Percentiles rank a stretch among this genome's conserved stretches.
Conservation (phyloP, 768 basidiomycete species). For the Boletus bicolor region DNA sequence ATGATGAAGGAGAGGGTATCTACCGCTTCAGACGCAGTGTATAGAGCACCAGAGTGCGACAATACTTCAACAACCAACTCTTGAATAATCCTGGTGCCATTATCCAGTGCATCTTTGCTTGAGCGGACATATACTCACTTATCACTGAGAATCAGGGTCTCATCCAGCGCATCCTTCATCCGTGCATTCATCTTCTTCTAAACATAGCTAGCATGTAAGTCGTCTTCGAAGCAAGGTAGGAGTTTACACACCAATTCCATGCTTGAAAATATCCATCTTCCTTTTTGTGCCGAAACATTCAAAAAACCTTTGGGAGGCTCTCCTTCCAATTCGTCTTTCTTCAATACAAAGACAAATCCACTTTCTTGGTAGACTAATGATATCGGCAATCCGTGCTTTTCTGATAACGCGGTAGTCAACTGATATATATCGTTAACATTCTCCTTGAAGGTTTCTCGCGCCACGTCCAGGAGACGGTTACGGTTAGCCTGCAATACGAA, state of each 20-base stretch:
- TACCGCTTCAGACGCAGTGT: slow-evolving; percentile 89
- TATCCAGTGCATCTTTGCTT: not conserved
- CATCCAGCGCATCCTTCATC: slow-evolving; percentile 89
- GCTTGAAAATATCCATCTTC: slow-evolving; percentile 72
- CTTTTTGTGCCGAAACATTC: slow-evolving; percentile 62
- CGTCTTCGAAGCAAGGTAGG: not conserved
- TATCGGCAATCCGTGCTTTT: slow-evolving; percentile 63
- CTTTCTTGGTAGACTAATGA: slow-evolving; percentile 66
- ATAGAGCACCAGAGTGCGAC: slow-evolving; percentile 71
- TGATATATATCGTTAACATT: slow-evolving; percentile 85
- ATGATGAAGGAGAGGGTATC: not conserved
- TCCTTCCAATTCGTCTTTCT: slow-evolving; percentile 51
- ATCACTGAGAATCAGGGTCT: slow-evolving; percentile 82
- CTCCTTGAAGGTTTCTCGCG: slow-evolving; percentile 91
- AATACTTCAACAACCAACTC: slow-evolving; percentile 72
- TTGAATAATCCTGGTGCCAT: slow-evolving; percentile 62
- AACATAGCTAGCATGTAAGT: not conserved
- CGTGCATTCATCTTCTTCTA: slow-evolving; percentile 87
- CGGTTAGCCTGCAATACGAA: slow-evolving; percentile 54
- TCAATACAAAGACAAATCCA: slow-evolving; percentile 71
- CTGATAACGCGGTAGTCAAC: slow-evolving; percentile 54
- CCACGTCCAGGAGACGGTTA: slow-evolving; percentile 87
- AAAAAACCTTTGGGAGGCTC: slow-evolving; percentile 68
- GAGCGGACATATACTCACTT: slow-evolving; percentile 41
- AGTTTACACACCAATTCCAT: slow-evolving; percentile 66